phyloP scores from a whole-genome alignment of 2,329 filamentous ascomycete genomes.

The Fusarium hostae region DNA sequence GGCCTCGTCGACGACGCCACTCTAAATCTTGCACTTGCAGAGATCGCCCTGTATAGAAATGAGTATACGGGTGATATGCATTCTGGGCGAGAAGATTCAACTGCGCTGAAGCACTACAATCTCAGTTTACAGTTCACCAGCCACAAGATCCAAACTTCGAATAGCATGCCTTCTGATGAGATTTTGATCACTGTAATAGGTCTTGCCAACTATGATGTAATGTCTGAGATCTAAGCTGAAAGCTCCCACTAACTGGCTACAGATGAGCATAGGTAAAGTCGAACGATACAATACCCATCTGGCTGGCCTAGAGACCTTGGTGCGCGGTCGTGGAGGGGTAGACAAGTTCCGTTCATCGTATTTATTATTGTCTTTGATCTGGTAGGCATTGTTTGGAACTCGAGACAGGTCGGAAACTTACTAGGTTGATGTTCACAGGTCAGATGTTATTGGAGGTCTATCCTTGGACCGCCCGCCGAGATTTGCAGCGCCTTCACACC shows the following conservation, averaged over 20 bases:
- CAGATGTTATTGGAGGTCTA: constrained; percentile 3
- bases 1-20: neutral
- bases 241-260: neutral
- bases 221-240: too few species aligned
- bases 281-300: constrained; percentile 4
- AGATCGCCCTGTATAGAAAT: neutral
- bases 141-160: neutral
- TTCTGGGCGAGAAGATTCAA: neutral
- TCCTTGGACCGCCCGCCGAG: neutral
- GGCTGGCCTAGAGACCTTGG: neutral
- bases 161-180: neutral
- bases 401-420: neutral
- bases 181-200: neutral
- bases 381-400: neutral
- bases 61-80: neutral
- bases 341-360: neutral
- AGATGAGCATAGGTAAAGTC: constrained; percentile 9
- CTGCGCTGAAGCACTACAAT: constrained; percentile 4
- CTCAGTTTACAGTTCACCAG: neutral
- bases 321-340: neutral
- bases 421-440: neutral
- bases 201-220: constrained; percentile 7
- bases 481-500: neutral
- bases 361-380: neutral
- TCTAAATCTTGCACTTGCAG: constrained; percentile 1